phyloP scores from a whole-genome alignment of 345 rosid genomes.

The Boechera retrofracta region DNA sequence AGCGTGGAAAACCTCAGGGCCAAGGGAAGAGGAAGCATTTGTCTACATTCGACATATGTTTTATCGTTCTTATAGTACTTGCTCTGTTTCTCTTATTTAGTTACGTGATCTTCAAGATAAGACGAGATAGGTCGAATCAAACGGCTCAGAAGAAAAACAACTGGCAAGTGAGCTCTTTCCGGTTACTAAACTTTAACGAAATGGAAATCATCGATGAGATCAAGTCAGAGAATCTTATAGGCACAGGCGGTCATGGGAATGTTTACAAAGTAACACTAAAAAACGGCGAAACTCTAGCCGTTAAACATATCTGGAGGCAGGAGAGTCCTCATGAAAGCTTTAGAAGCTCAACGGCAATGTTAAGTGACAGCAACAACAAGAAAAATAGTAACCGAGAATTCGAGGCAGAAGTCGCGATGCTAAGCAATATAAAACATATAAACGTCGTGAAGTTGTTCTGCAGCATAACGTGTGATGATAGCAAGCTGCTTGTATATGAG shows the following conservation, averaged over 20 bases:
- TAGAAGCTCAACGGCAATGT: conserved; percentile 58
- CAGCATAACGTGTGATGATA: conserved; percentile 86
- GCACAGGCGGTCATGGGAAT: conserved; percentile 84
- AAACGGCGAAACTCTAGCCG: conserved; percentile 71
- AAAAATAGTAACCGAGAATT: conserved; percentile 50
- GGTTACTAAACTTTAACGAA: conserved; percentile 59
- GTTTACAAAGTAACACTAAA: conserved; percentile 71
- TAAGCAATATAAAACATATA: conserved; percentile 80
- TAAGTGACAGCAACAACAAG: conserved; percentile 42
- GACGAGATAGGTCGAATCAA: conserved; percentile 40
- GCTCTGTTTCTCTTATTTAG: conserved; percentile 46
- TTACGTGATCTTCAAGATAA: conserved; percentile 50
- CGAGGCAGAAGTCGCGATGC: conserved; percentile 70
- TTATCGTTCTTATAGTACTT: conserved; percentile 49
- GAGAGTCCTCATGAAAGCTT: conserved; percentile 37
- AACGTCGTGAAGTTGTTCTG: conserved; percentile 87
- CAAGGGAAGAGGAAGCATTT: conserved; percentile 37
- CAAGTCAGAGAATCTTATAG: conserved; percentile 74
- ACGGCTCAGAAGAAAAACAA: conserved; percentile 47
- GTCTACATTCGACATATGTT: conserved; percentile 48
- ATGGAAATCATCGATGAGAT: conserved; percentile 66
- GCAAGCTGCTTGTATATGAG: conserved; percentile 87
- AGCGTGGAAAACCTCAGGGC: conserved; percentile 27
- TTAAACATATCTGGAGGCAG: conserved; percentile 73
- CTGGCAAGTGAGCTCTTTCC: conserved; percentile 76